These are phyloP conservation scores for Hondaea fermentalgiana DNA, from an alignment of 108 stramenopile genomes.

Conservation along the genomic window DNA sequence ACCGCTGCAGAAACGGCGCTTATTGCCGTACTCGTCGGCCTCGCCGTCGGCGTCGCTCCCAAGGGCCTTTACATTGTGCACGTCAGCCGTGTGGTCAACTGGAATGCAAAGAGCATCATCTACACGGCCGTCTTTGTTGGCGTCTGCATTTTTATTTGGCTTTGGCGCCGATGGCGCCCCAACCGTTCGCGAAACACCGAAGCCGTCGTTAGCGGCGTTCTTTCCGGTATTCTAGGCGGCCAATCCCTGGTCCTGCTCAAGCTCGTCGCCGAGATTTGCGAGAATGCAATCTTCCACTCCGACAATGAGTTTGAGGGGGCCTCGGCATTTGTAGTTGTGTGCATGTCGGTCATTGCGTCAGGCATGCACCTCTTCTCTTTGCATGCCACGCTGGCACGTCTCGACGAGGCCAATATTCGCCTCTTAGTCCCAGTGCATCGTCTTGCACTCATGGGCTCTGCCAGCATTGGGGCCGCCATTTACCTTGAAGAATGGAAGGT, in stretches of 20 bases:
- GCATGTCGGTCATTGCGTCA: not conserved
- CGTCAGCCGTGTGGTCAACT: not conserved
- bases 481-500: constrained; percentile 12
- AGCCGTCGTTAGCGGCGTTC: not conserved
- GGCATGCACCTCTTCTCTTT: not conserved
- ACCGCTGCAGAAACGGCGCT: not conserved
- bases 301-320: not conserved
- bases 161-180: not conserved
- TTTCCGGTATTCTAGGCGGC: not conserved
- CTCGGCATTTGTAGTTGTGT: not conserved
- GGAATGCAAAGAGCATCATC: not conserved
- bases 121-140: not conserved
- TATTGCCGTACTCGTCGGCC: not conserved
- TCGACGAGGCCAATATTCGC: not conserved
- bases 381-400: not conserved
- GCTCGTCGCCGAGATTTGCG: not conserved
- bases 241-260: not conserved
- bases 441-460: not conserved
- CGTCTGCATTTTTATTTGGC: not conserved
- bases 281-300: not conserved
- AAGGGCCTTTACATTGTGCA: not conserved
- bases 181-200: not conserved
- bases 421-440: not conserved
- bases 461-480: not conserved
- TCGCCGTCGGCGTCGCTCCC: not conserved